Evolutionary conservation across 306 rosid genomes (phyloP).

Genomic region (Rosa rugosa): DNA sequence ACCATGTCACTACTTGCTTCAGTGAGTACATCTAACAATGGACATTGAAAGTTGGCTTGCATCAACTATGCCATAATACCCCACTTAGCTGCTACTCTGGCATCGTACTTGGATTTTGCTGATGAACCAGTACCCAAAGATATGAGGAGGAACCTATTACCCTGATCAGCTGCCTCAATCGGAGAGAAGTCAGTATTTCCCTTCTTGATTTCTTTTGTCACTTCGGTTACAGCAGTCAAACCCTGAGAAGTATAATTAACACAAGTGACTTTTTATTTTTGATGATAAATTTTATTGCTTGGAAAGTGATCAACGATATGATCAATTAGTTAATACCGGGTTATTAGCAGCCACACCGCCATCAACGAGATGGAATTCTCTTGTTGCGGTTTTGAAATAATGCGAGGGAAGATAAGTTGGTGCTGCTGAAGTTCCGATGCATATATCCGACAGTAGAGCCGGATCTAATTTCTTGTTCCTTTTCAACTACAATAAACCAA

Average conservation of each 20-base stretch:
- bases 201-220: background rate
- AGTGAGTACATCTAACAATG: no score
- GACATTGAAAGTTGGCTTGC: background rate
- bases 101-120: background rate
- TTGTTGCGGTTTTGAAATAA: background rate
- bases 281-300: no score
- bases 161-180: background rate
- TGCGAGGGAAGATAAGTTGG: background rate
- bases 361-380: background rate
- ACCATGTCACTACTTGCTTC: conserved; percentile 17
- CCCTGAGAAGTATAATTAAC: background rate
- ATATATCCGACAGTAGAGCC: background rate
- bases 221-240: background rate
- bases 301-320: no score
- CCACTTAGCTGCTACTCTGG: background rate
- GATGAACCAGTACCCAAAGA: conserved; percentile 7
- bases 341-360: conserved; percentile 6
- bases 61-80: background rate
- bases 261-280: no score
- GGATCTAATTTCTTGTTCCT: background rate
- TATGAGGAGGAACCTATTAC: no score
- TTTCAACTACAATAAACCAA: background rate
- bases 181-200: background rate
- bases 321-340: background rate
- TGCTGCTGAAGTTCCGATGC: conserved; percentile 2